Conservation (phyloP, 208 protist genomes). For the Herpetomonas samuelpessoai region DNA sequence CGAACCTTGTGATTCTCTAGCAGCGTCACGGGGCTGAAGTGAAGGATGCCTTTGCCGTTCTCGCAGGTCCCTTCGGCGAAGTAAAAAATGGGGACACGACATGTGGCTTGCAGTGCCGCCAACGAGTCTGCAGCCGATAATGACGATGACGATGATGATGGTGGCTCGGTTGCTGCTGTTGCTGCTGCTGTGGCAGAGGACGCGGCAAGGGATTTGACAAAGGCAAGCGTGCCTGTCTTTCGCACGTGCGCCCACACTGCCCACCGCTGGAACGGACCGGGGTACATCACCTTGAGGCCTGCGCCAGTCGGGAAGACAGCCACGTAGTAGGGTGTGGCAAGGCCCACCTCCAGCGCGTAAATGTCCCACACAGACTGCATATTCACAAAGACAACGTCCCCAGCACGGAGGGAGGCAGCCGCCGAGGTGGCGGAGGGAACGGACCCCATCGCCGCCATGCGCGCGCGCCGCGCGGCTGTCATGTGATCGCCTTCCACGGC, state of each 20-base stretch:
- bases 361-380: slow-evolving; percentile 74
- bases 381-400: slow-evolving; percentile 67
- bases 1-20: slow-evolving; percentile 1
- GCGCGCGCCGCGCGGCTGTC: background rate
- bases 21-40: slow-evolving; percentile 18
- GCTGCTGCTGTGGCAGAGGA: background rate
- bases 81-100: slow-evolving; percentile 53
- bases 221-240: slow-evolving; percentile 34
- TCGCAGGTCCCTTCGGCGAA: slow-evolving; percentile 70
- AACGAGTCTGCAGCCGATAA: too few species aligned
- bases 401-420: slow-evolving; percentile 17
- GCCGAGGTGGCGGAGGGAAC: too few species aligned
- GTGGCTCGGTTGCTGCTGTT: too few species aligned
- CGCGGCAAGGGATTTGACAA: slow-evolving; percentile 20
- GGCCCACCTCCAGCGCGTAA: slow-evolving; percentile 57
- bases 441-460: background rate
- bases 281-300: slow-evolving; percentile 40
- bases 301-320: slow-evolving; percentile 17
- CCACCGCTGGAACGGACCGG: slow-evolving; percentile 65
- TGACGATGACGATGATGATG: too few species aligned
- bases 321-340: slow-evolving; percentile 26
- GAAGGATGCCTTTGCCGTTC: slow-evolving; percentile 71
- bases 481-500: slow-evolving; percentile 1
- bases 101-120: too few species aligned
- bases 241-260: slow-evolving; percentile 52